A percentile compares a stretch with the other conserved stretches of the same genome.
Evolutionary conservation across 2,329 filamentous ascomycete species (phyloP).

Genomic region (Leptographium galeiforme): DNA sequence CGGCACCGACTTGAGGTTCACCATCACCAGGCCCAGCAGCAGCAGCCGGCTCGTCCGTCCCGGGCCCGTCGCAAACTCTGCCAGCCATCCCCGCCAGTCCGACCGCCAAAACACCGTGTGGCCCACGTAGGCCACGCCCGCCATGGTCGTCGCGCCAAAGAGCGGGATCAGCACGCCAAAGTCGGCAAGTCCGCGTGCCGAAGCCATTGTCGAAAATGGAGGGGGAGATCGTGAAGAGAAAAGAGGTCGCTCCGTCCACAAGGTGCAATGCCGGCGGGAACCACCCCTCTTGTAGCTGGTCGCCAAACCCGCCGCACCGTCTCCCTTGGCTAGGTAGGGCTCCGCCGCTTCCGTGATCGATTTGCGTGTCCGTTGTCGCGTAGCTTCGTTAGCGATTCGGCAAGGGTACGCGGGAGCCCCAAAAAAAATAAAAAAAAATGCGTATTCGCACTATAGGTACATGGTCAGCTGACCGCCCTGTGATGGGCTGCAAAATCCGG

Average conservation of each 20-base stretch:
- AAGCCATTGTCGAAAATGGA: not conserved
- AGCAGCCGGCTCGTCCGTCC: slow-evolving; percentile 39
- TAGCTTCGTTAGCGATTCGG: not conserved
- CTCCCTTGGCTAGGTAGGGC: not conserved
- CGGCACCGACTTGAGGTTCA: slow-evolving; percentile 64
- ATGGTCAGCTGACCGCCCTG: too few species aligned
- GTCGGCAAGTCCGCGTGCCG: not conserved
- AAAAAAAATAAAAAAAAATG: too few species aligned
- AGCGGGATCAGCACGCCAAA: slow-evolving; percentile 21
- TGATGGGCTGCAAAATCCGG: too few species aligned
- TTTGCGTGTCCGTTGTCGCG: not conserved
- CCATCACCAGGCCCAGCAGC: slow-evolving; percentile 39
- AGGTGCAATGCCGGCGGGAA: not conserved
- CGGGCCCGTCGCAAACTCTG: slow-evolving; percentile 37
- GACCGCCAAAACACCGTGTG: slow-evolving; percentile 24
- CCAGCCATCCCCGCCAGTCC: slow-evolving; percentile 25
- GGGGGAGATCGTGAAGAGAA: not conserved
- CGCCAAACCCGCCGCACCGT: not conserved
- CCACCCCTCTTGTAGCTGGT: not conserved
- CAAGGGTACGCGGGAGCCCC: too few species aligned
- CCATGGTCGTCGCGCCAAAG: slow-evolving; percentile 27
- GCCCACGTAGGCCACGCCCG: slow-evolving; percentile 16
- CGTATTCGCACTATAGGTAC: too few species aligned
- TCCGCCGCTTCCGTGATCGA: not conserved
- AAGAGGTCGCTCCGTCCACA: not conserved